A percentile compares a stretch with the other conserved stretches of the same genome.
These are phyloP conservation scores for Plectosphaerella cucumerina DNA, from an alignment of 2,329 filamentous ascomycete genomes.

Conservation along the genomic window DNA sequence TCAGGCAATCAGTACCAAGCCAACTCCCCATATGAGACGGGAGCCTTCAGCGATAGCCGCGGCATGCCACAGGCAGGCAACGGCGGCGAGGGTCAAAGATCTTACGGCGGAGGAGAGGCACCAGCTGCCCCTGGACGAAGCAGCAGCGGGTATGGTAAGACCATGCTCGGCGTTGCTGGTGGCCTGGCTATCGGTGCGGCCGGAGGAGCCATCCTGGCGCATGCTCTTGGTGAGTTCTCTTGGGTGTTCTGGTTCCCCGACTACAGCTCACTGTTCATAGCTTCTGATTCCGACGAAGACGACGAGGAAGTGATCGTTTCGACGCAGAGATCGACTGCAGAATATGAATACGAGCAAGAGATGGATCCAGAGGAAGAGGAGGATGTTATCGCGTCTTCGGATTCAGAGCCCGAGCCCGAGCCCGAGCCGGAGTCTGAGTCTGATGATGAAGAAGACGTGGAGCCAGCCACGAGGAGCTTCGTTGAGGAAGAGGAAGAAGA, in stretches of 20 bases:
- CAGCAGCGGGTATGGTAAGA: constrained; percentile 41
- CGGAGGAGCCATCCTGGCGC: constrained; percentile 52
- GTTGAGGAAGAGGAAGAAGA: background rate
- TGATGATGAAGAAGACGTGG: background rate
- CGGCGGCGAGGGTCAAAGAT: background rate
- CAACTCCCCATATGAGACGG: background rate
- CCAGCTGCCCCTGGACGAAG: background rate
- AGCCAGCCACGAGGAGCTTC: background rate
- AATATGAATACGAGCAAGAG: background rate
- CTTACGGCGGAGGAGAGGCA: background rate
- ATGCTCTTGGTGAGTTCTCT: constrained; percentile 48
- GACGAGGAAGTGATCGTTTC: background rate
- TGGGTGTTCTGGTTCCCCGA: too few relatives aligned
- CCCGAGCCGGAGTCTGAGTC: background rate
- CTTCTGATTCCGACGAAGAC: background rate
- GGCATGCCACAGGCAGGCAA: background rate
- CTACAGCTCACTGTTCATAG: background rate
- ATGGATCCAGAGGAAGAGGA: background rate
- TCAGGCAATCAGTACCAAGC: constrained; percentile 1
- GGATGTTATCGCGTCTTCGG: background rate
- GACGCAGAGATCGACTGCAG: background rate
- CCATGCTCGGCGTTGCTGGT: constrained; percentile 52
- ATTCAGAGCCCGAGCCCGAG: background rate
- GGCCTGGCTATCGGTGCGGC: constrained; percentile 53
- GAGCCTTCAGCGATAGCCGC: background rate